Conservation (phyloP, 1,284 basidiomycete species). For the Sanghuangporus weigelae region DNA sequence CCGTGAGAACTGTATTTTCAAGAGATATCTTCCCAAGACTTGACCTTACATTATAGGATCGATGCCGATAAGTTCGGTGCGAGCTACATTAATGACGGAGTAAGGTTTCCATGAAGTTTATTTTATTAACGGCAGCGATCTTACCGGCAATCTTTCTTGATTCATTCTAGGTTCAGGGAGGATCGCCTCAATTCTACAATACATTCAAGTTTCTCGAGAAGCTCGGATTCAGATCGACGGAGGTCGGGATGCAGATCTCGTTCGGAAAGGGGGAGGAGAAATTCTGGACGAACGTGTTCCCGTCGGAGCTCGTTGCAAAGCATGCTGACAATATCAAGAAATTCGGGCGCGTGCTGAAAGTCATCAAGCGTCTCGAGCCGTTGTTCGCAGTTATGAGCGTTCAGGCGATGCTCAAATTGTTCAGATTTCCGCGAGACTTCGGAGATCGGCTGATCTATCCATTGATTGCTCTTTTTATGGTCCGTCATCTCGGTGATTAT, state of each 20-base stretch:
- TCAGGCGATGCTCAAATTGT: constrained; percentile 51
- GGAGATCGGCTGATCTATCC: constrained; percentile 55
- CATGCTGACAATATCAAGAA: constrained; percentile 49
- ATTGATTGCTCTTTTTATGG: constrained; percentile 51
- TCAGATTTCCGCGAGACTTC: constrained; percentile 53
- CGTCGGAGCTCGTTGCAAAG: constrained; percentile 46
- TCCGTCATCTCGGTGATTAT: background rate
- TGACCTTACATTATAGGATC: constrained; percentile 27
- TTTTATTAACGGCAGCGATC: background rate
- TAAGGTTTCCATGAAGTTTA: constrained; percentile 18
- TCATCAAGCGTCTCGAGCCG: constrained; percentile 48
- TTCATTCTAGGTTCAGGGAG: constrained; percentile 33
- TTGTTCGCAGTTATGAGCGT: constrained; percentile 57
- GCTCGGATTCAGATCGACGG: constrained; percentile 44
- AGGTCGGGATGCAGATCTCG: constrained; percentile 59
- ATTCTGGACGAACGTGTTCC: constrained; percentile 69
- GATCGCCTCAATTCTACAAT: constrained; percentile 54
- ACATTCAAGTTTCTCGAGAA: constrained; percentile 54
- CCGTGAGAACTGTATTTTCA: constrained; percentile 17
- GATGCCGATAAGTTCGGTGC: constrained; percentile 45
- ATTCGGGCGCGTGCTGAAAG: constrained; percentile 50
- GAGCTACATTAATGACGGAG: constrained; percentile 55
- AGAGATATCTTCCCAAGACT: background rate
- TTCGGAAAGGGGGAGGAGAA: constrained; percentile 52
- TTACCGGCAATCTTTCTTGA: background rate